A percentile compares a stretch with the other conserved stretches of the same genome.
These are phyloP conservation scores for Colletotrichum sp. DNA, from an alignment of 2,329 filamentous ascomycete genomes.

Conservation along the genomic window DNA sequence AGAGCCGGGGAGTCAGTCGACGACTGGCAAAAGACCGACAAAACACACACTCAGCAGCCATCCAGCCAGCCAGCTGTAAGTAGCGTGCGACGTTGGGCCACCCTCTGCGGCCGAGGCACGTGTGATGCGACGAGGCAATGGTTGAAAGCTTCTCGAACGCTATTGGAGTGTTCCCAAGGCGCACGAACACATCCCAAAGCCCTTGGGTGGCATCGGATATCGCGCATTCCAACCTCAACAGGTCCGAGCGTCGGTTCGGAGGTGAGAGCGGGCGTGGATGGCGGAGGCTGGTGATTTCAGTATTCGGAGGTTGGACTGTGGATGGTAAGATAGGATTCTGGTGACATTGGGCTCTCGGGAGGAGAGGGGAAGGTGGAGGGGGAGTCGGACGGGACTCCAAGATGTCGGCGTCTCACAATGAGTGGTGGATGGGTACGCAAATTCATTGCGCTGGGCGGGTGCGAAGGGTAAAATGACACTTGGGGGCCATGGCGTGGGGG, in stretches of 20 bases:
- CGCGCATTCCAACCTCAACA: neutral
- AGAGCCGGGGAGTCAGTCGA: neutral
- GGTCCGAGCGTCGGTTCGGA: neutral
- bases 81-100: neutral
- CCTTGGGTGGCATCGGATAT: neutral
- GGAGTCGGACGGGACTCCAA: neutral
- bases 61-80: neutral
- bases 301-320: neutral
- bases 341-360: neutral
- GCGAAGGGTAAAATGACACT: neutral
- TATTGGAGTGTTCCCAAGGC: neutral
- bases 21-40: neutral
- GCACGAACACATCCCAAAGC: neutral
- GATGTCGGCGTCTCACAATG: conserved; percentile 6
- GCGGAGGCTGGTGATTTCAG: neutral
- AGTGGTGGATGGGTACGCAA: neutral
- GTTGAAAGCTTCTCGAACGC: neutral
- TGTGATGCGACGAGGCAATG: neutral
- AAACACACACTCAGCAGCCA: neutral
- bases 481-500: conserved; percentile 11
- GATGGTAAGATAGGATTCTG: neutral
- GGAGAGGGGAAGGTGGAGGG: neutral
- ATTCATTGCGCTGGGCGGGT: neutral
- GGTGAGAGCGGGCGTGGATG: neutral
- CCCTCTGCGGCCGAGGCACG: neutral